These are phyloP conservation scores for Phialophora macrospora DNA, from an alignment of 2,329 filamentous ascomycete genomes.

Conservation along the genomic window DNA sequence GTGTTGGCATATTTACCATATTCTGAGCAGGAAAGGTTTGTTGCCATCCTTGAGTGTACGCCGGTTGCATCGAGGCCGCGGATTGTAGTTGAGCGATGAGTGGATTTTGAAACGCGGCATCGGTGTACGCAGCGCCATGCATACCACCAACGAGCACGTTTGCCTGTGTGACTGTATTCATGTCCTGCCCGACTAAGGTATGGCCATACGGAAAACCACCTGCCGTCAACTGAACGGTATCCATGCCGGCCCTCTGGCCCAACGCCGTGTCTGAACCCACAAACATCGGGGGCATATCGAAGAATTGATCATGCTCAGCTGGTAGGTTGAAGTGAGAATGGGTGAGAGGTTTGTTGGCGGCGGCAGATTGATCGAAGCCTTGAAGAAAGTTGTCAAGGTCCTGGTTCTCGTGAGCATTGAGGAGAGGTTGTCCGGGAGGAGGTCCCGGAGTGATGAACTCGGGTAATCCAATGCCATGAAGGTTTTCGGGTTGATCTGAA, in stretches of 20 bases:
- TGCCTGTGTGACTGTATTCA: constrained; percentile 22
- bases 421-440: constrained; percentile 37
- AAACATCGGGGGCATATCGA: constrained; percentile 37
- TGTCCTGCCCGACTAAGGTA: constrained; percentile 26
- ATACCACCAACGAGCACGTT: constrained; percentile 20
- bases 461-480: constrained; percentile 38
- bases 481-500: constrained; percentile 36
- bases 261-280: constrained; percentile 37
- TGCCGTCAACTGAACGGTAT: constrained; percentile 29
- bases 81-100: constrained; percentile 27
- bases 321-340: constrained; percentile 30
- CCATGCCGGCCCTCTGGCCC: constrained; percentile 26
- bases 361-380: constrained; percentile 36
- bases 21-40: constrained; percentile 28
- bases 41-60: constrained; percentile 32
- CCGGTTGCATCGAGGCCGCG: constrained; percentile 29
- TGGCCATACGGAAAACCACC: constrained; percentile 29
- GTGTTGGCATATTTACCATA: constrained; percentile 18
- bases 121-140: constrained; percentile 21
- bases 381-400: constrained; percentile 38
- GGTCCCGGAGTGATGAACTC: constrained; percentile 36
- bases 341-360: constrained; percentile 23
- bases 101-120: constrained; percentile 21
- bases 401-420: constrained; percentile 37
- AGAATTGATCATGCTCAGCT: constrained; percentile 31